phyloP scores from a whole-genome alignment of 345 rosid genomes.

The Gossypium stocksii region DNA sequence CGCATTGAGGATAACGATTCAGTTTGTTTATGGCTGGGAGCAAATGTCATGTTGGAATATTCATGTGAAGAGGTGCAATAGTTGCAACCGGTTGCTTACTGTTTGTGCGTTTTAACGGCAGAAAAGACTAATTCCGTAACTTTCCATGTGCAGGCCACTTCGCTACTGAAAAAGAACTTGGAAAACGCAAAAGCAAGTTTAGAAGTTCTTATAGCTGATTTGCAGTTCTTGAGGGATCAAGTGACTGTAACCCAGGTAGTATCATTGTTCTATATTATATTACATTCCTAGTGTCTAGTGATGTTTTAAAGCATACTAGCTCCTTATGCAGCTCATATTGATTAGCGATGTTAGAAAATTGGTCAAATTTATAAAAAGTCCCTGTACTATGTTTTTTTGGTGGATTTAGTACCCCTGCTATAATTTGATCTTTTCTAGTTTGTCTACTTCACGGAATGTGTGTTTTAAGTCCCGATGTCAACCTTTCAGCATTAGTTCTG shows the following conservation, averaged over 20 bases:
- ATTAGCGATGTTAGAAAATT: not conserved
- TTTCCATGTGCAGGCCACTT: conserved; percentile 48
- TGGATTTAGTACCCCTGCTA: too few species aligned
- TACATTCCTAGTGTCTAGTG: not conserved
- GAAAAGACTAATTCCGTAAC: conserved; percentile 18
- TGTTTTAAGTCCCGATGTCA: too few species aligned
- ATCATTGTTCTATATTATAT: not conserved
- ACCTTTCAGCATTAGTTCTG: too few species aligned
- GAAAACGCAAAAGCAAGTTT: conserved; percentile 95
- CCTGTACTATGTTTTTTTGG: too few species aligned
- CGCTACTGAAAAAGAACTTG: conserved; percentile 73
- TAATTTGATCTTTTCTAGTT: too few species aligned
- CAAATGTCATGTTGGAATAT: conserved; percentile 96
- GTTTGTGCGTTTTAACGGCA: conserved; percentile 20
- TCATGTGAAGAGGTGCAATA: conserved; percentile 71
- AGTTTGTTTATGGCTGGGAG: conserved; percentile 91
- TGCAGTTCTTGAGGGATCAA: conserved; percentile 91
- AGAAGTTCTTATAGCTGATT: conserved; percentile 82
- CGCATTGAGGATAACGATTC: conserved; percentile 61
- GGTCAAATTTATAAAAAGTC: too few species aligned
- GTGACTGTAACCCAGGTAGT: conserved; percentile 91
- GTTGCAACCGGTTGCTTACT: conserved; percentile 14
- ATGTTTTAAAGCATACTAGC: not conserved
- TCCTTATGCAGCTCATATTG: not conserved
- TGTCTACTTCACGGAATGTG: too few species aligned